Evolutionary conservation across 2,329 filamentous ascomycete species (phyloP), one percentile per base, ranked within the genome.

Genomic region (Aspergillus melleus): DNA sequence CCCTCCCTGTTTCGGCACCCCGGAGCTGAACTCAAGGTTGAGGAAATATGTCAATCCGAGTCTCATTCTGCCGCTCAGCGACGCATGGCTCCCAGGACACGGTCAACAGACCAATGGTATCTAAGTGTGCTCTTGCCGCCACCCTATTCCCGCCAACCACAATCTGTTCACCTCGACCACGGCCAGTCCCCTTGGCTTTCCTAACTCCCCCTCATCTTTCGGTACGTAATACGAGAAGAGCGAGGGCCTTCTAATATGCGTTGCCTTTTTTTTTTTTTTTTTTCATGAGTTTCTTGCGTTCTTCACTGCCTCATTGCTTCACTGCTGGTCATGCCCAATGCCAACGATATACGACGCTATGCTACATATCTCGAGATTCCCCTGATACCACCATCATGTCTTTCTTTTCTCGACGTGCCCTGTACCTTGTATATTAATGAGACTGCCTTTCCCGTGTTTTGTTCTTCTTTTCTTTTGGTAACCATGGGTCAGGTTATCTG

Each of bases 31-130:
- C 0, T 67, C 77, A 42, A 69, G 74, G 46, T 64, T 81, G 56
- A 78, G 75, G 57, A 79, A 79, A 61, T 81, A 81, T 52, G 74
- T 81, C 46, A 81, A 81, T 60, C 79, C 79, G 8, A 81, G 77
- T 61, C 67, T 81, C 5, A 73, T 78, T 16, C 57, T 78, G 32
- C 79, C 78, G 12, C 70, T 81, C 9, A 73, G 80, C 64, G 74
- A 74, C 46, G 69, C 77, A 6, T 81, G 79, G 79, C 73, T 81
- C 59, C 76, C 76, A 1, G 72, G 74, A 4, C 69, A 58, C 42
- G 61, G 67, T 29, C 61, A 63, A 22, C 58, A 49, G 36, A 66
- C 63, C 39, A 46, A 60, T 12, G 44, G 53, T 6, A 60, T 61
- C 24, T 66, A 54, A 58, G 26, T 16, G 6, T 39, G n/a, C 5